Evolutionary conservation across 1,284 basidiomycete species (phyloP).

Genomic region (Schizophyllum amplum): DNA sequence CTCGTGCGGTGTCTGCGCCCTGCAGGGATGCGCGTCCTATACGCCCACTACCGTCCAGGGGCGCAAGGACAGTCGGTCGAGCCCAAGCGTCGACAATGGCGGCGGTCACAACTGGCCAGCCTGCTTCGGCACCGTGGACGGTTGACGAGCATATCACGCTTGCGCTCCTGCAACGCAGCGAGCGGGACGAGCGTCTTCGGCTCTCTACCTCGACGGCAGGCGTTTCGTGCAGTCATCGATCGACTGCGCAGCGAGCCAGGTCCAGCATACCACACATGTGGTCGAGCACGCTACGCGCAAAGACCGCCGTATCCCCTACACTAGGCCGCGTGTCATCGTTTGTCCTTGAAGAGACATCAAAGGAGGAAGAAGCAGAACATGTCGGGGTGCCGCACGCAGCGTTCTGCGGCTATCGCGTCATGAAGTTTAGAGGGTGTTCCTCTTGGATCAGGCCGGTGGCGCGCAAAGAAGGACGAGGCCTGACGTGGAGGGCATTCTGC

Average conservation of each 20-base stretch:
- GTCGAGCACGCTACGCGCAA: not conserved
- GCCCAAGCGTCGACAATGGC: not conserved
- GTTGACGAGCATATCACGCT: not conserved
- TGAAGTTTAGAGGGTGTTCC: too few species aligned
- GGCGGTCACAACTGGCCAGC: too few species aligned
- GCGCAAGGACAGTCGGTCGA: not conserved
- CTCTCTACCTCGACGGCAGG: not conserved
- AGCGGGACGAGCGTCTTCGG: not conserved
- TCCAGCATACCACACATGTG: not conserved
- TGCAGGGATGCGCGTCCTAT: not conserved
- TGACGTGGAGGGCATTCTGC: too few species aligned
- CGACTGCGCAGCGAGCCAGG: not conserved
- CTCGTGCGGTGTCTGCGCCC: not conserved
- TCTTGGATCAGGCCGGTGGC: too few species aligned
- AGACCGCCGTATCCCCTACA: not conserved
- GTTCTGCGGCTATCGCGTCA: too few species aligned
- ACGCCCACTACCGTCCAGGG: not conserved
- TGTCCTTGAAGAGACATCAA: not conserved
- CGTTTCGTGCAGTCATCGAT: not conserved
- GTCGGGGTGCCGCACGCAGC: too few species aligned
- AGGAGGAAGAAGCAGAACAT: too few species aligned
- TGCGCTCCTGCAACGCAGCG: not conserved
- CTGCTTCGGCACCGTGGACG: not conserved
- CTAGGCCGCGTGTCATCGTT: not conserved
- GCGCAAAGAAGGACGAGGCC: too few species aligned